These are phyloP conservation scores for Austroboletus novae-zelandiae DNA, from an alignment of 1,284 basidiomycete genomes.

Conservation along the genomic window DNA sequence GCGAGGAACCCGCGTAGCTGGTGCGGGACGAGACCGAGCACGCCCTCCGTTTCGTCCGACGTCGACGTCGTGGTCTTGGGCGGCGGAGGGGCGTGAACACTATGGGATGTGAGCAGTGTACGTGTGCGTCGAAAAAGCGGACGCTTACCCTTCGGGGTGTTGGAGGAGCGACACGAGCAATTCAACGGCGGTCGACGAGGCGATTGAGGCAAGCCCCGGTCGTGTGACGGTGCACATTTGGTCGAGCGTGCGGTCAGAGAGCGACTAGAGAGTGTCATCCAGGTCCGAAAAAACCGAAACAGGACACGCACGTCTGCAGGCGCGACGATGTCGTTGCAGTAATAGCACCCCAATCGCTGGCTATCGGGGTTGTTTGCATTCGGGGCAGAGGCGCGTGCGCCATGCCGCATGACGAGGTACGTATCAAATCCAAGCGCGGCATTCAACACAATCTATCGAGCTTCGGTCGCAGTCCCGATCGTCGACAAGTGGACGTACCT, in stretches of 20 bases:
- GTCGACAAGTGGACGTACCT: constrained; percentile 47
- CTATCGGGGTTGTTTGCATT: constrained; percentile 27
- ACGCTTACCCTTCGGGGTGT: constrained; percentile 78
- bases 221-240: constrained; percentile 99
- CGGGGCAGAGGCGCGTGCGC: constrained; percentile 47
- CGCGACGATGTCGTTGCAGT: constrained; percentile 97
- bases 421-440: constrained; percentile 96
- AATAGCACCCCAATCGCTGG: constrained; percentile 85
- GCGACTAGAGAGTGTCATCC: constrained; percentile 53
- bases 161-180: constrained; percentile 87
- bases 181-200: constrained; percentile 89
- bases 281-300: background rate
- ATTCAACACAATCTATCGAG: constrained; percentile 81
- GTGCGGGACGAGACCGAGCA: constrained; percentile 89
- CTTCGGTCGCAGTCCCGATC: background rate
- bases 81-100: constrained; percentile 63
- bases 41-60: constrained; percentile 38
- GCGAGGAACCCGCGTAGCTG: constrained; percentile 90
- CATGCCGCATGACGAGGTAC: constrained; percentile 96
- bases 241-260: constrained; percentile 93
- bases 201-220: constrained; percentile 93
- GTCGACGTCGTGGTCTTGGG: constrained; percentile 29
- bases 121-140: constrained; percentile 1
- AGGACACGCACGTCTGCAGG: constrained; percentile 77
- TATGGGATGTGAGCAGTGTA: constrained; percentile 25